phyloP scores from a whole-genome alignment of 495 filamentous ascomycete species.

The Niebla homalea region DNA sequence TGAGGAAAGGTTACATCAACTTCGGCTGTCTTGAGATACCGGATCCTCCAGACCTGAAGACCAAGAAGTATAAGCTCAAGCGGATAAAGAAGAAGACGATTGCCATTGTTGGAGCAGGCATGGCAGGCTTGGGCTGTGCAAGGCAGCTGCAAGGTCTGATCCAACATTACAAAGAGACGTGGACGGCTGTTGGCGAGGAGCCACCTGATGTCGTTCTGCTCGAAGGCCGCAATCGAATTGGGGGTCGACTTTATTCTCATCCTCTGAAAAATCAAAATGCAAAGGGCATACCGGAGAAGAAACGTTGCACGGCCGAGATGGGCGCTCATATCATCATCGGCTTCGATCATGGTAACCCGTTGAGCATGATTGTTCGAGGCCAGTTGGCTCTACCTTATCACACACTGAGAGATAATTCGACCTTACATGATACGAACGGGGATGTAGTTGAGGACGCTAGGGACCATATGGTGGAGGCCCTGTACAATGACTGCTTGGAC shows the following conservation, averaged over 20 bases:
- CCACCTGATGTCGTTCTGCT: conserved; percentile 66
- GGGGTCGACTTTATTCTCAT: conserved; percentile 92
- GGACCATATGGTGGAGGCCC: conserved; percentile 70
- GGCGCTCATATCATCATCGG: conserved; percentile 96
- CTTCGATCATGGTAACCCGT: conserved; percentile 86
- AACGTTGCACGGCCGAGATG: conserved; percentile 77
- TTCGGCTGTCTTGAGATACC: conserved; percentile 76
- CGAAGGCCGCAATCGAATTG: conserved; percentile 76
- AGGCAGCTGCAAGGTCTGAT: conserved; percentile 80
- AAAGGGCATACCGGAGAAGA: conserved; percentile 32
- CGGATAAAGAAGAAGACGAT: conserved; percentile 47
- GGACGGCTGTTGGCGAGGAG: conserved; percentile 46
- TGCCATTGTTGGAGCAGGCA: conserved; percentile 85
- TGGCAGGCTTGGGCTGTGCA: conserved; percentile 84
- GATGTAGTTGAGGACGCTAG: conserved; percentile 62
- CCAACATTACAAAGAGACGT: conserved; percentile 55
- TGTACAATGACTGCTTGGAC: conserved; percentile 90
- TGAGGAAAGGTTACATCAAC: conserved; percentile 89
- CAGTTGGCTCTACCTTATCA: conserved; percentile 85
- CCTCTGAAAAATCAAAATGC: conserved; percentile 50
- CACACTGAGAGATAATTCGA: conserved; percentile 67
- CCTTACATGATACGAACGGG: conserved; percentile 82
- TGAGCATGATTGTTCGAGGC: conserved; percentile 79
- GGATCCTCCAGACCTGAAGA: conserved; percentile 22
- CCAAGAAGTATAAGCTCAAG: conserved; percentile 20